Base-by-base conservation (phyloP, 1,284 basidiomycete genomes). In the Chondrostereum purpureum region DNA sequence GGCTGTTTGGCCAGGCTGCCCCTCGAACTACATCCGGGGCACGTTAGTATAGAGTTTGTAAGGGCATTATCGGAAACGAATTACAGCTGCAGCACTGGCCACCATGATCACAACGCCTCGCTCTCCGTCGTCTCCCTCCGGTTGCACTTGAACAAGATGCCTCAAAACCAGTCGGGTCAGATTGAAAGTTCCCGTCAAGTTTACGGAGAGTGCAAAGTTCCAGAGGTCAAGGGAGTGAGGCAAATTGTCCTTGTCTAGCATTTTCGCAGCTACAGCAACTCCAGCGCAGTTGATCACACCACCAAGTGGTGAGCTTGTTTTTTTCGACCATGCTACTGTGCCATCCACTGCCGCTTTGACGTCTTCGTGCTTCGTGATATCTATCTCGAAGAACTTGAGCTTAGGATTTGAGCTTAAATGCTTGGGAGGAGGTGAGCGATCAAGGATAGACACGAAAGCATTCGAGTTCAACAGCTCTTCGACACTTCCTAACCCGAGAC, bases 241-340 rank as follows among this genome's bases (percentile, higher is more conserved):
- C 39, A 71, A 62, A 22, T 69, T 68, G 14, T 69, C 51, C 1
- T 63, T 55, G 44, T 72, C 67, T 39, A 78, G 70, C 17, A 77
- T 68, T 61, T 75, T 74, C 0, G 60, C 62, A 4, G 63, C 65
- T 12, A 52, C 54, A 5, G 53, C 76, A 1, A 77, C 66, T 12
- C 77, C 77, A 6, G 77, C 77, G 53, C 71, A 75, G 54, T 75
- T 75, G 24, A 79, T 64, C 5, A 79, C 70, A 5, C 77, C 77
- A n/a, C 74, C 72, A 5, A 79, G 57, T 14, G 57, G 54, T 5
- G 73, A 70, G 8, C 61, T 60, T 0, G 69, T 73, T 41, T 62
- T 59, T 18, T 62, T 50, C 3, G 68, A 53, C 76, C 76, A 78
- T 33, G 58, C 57, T 1, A 71, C 61, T 3, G 66, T 66, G 20